Percentiles rank a stretch among this genome's conserved stretches.
phyloP scores from a whole-genome alignment of 345 rosid species.

The Euphorbia peplus region DNA sequence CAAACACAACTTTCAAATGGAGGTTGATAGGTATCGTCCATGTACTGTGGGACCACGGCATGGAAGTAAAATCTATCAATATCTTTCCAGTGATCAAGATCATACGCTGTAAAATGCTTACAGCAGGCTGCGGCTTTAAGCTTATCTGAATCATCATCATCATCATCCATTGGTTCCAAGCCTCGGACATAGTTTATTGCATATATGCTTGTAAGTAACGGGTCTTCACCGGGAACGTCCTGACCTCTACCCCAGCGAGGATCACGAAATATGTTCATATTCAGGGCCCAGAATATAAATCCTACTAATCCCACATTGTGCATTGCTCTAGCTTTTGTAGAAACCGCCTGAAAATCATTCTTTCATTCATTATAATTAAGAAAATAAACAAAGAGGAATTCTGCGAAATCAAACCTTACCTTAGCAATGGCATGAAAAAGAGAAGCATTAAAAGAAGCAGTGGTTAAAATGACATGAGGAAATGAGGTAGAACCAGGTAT shows the following conservation, averaged over 20 bases:
- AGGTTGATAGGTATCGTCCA: slow-evolving; percentile 94
- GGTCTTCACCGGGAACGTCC: slow-evolving; percentile 99
- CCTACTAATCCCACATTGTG: slow-evolving; percentile 90
- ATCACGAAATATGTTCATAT: slow-evolving; percentile 80
- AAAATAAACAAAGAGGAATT: too few species aligned
- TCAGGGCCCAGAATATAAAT: slow-evolving; percentile 92
- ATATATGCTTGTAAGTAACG: slow-evolving; percentile 74
- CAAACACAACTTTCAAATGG: slow-evolving; percentile 91
- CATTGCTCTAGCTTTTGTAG: slow-evolving; percentile 97
- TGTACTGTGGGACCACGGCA: slow-evolving; percentile 70
- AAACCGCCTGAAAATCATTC: slow-evolving; percentile 46
- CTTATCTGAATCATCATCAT: slow-evolving; percentile 36
- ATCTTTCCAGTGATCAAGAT: slow-evolving; percentile 91
- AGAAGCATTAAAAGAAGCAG: slow-evolving; percentile 84
- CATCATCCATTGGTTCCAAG: slow-evolving; percentile 59
- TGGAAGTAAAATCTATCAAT: slow-evolving; percentile 63
- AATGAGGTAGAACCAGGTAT: slow-evolving; percentile 94
- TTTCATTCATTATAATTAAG: too few species aligned
- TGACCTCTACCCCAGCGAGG: slow-evolving; percentile 99
- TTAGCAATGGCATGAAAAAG: slow-evolving; percentile 80
- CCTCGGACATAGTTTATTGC: slow-evolving; percentile 66
- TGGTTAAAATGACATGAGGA: slow-evolving; percentile 89
- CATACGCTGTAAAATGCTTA: slow-evolving; percentile 96
- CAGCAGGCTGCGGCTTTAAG: slow-evolving; percentile 96
- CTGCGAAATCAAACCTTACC: slow-evolving; percentile 36